Conservation (phyloP, 345 rosid species). For the Lepidium africanum region DNA sequence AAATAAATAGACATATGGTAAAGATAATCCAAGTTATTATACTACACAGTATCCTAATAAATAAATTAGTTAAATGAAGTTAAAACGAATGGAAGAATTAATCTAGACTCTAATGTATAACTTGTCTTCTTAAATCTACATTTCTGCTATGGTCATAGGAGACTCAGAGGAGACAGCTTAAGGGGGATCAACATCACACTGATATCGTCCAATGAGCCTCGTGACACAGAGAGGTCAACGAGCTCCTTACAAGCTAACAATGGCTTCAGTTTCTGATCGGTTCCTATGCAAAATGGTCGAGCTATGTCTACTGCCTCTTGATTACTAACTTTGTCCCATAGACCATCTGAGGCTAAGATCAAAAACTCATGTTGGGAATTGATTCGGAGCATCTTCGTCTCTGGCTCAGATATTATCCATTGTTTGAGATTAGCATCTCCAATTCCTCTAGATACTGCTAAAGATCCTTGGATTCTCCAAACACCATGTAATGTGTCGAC, state of each 20-base stretch:
- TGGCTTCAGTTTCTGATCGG: conserved; percentile 22
- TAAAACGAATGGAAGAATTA: neutral
- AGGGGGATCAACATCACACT: conserved; percentile 50
- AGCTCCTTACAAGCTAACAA: conserved; percentile 60
- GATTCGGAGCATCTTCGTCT: conserved; percentile 40
- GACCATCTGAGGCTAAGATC: conserved; percentile 83
- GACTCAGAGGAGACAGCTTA: conserved; percentile 26
- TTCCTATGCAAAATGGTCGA: conserved; percentile 38
- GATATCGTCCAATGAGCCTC: conserved; percentile 73
- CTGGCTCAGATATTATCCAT: conserved; percentile 79
- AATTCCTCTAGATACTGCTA: conserved; percentile 82
- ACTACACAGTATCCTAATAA: neutral
- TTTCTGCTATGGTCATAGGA: conserved; percentile 1
- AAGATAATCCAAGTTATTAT: neutral
- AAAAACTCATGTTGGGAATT: conserved; percentile 58
- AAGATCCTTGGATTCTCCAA: conserved; percentile 78
- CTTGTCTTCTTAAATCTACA: neutral
- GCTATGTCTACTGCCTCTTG: conserved; percentile 77
- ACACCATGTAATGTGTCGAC: conserved; percentile 52
- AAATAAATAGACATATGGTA: neutral
- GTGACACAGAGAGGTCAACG: conserved; percentile 45
- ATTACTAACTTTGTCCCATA: conserved; percentile 81
- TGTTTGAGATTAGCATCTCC: conserved; percentile 66
- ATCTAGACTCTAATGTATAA: neutral
- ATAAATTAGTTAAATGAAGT: neutral